Base-by-base conservation (phyloP, 371 early-diverging fungal genomes). In the Coemansia sp. region DNA sequence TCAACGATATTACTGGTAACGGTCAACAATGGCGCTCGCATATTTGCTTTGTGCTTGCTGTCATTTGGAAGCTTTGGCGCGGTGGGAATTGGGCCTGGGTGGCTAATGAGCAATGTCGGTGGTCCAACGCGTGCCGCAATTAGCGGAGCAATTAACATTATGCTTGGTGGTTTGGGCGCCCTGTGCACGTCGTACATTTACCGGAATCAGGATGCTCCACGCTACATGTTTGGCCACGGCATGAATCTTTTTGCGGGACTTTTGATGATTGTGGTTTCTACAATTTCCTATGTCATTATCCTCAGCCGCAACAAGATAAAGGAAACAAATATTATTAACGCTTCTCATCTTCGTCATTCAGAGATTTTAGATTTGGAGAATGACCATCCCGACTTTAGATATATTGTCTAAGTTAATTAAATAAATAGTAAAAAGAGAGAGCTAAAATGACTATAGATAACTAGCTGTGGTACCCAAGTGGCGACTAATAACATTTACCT, bases 91-190 rank as follows among this genome's bases (percentile, higher is more conserved):
- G 69, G 74, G 2, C 70, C 74, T 1, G 78, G 70, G 2, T 78
- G 73, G 78, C 59, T 70, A n/a, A 61, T 69, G 67, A 78, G 69
- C 67, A 78, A 80, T 21, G 68, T 68, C 4, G 75, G 80, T 26
- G 80, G 79, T 3, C 72, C 76, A 4, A 74, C 72, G 2, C 72
- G 73, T 21, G 60, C 62, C 18, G 73, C 73, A 0, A 22, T 75
- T 22, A 63, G 61, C 22, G 60, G 67, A 10, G 80, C 79, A 1
- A 56, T 79, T 40, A 67, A 69, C 42, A 64, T 80, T 5, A 57
- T 84, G 1, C 81, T 87, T 59, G 89, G 89, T 60, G 87, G 87
- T 50, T 77, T 87, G 24, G 86, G 88, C 47, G 88, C 88, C 27
- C 81, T 85, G 18, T 80, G 87, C 63, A 85, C 84, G 13, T 86